A percentile compares a stretch with the other conserved stretches of the same genome.
Evolutionary conservation across 179 eudicot genomes (phyloP).

Genomic region (Spergularia azorica): DNA sequence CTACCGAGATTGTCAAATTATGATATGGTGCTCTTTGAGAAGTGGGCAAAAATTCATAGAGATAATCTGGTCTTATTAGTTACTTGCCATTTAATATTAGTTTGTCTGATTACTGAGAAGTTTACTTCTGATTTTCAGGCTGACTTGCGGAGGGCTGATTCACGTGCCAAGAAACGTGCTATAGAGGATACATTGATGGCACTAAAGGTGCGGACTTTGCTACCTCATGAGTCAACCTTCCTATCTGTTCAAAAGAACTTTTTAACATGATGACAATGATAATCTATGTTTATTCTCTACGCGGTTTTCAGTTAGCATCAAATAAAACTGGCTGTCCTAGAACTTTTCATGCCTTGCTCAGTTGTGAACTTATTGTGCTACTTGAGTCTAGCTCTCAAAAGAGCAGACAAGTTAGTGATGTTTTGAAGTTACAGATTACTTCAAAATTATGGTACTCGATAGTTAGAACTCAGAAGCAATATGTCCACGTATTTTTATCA

Average conservation of each 20-base stretch:
- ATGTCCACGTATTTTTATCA: not conserved
- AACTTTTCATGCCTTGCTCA: too few species aligned
- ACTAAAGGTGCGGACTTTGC: constrained; percentile 58
- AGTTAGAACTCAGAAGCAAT: not conserved
- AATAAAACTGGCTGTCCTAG: too few species aligned
- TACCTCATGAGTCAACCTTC: not conserved
- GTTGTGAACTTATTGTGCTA: not conserved
- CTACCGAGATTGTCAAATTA: not conserved
- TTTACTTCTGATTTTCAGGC: constrained; percentile 53
- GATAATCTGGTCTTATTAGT: too few species aligned
- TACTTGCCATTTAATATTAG: not conserved
- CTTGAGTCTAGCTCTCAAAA: not conserved
- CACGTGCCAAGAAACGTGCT: constrained; percentile 83
- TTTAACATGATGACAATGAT: not conserved
- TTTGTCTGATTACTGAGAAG: constrained; percentile 1
- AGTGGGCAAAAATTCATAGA: too few species aligned
- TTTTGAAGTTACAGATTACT: not conserved
- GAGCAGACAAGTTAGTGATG: too few species aligned
- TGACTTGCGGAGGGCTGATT: constrained; percentile 92
- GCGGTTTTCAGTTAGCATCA: not conserved
- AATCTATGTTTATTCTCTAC: not conserved
- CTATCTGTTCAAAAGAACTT: not conserved
- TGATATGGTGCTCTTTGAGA: too few species aligned
- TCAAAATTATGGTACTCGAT: too few species aligned
- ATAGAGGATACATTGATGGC: constrained; percentile 94